phyloP scores from a whole-genome alignment of 2,329 filamentous ascomycete genomes.

The Rhinocladiella mackenziei region DNA sequence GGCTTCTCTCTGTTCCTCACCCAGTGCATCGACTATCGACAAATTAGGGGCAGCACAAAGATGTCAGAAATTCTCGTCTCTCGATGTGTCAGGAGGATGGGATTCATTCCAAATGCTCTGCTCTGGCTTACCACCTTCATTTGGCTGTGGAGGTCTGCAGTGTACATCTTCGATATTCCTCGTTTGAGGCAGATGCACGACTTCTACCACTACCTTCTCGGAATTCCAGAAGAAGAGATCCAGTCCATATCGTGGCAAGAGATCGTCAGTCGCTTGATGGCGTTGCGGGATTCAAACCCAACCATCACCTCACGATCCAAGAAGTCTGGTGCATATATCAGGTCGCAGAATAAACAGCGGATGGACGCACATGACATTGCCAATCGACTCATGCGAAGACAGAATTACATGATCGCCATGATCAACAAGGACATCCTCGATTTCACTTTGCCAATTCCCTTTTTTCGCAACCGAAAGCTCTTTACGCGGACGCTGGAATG shows the following conservation, averaged over 20 bases:
- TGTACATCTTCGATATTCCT: constrained; percentile 68
- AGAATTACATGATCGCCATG: constrained; percentile 94
- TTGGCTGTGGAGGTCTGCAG: constrained; percentile 75
- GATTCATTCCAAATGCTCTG: constrained; percentile 68
- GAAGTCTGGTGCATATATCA: constrained; percentile 59
- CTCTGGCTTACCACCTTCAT: constrained; percentile 84
- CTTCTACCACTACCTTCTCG: constrained; percentile 78
- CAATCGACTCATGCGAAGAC: constrained; percentile 90
- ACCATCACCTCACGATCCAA: constrained; percentile 66
- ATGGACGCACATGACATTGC: constrained; percentile 97
- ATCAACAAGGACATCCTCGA: constrained; percentile 96
- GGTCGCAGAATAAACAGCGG: constrained; percentile 85
- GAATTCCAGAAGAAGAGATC: constrained; percentile 80
- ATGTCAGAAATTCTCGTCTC: constrained; percentile 61
- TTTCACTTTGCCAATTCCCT: constrained; percentile 78
- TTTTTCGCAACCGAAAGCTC: constrained; percentile 71
- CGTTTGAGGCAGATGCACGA: constrained; percentile 73
- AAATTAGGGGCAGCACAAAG: constrained; percentile 57
- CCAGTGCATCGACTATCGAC: constrained; percentile 78
- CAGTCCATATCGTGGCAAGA: constrained; percentile 94
- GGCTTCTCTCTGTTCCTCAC: constrained; percentile 77
- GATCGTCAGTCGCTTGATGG: constrained; percentile 79
- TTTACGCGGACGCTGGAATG: constrained; percentile 89
- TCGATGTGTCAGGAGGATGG: constrained; percentile 73
- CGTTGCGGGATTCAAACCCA: constrained; percentile 78